phyloP scores from a whole-genome alignment of 768 basidiomycete species.

The Lentinula guzmanii region DNA sequence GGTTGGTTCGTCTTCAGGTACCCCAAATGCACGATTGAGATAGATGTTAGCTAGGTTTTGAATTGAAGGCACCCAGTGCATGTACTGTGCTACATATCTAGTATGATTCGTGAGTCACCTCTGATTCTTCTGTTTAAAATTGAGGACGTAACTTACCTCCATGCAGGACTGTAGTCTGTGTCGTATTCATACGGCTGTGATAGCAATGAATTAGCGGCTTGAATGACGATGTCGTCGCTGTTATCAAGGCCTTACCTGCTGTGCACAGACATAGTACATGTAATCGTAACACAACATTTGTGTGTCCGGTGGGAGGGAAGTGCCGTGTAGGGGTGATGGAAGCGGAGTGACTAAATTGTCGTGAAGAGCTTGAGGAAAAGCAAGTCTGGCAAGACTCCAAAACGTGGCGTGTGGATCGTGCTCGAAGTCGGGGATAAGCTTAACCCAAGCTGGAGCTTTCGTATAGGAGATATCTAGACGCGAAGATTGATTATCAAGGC shows the following conservation, averaged over 20 bases:
- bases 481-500: not conserved
- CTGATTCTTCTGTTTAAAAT: not conserved
- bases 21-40: constrained; percentile 36
- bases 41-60: constrained; percentile 37
- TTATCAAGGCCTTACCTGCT: constrained; percentile 28
- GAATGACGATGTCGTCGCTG: not conserved
- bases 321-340: constrained; percentile 32
- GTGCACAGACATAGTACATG: constrained; percentile 41
- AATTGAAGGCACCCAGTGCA: constrained; percentile 42
- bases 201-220: constrained; percentile 4
- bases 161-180: constrained; percentile 52
- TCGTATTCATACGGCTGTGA: constrained; percentile 48
- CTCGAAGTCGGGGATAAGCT: constrained; percentile 36
- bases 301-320: constrained; percentile 44
- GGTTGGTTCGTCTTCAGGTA: constrained; percentile 26
- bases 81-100: constrained; percentile 39
- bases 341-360: constrained; percentile 28
- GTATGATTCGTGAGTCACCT: not conserved
- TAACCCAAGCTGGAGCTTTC: constrained; percentile 40
- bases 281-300: constrained; percentile 49
- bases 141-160: constrained; percentile 25
- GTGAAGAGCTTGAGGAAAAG: constrained; percentile 38
- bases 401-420: constrained; percentile 40
- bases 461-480: constrained; percentile 47
- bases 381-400: constrained; percentile 40